A percentile compares a stretch with the other conserved stretches of the same genome.
Conservation (phyloP, 768 basidiomycete genomes). For the Suillus ampliporus region DNA sequence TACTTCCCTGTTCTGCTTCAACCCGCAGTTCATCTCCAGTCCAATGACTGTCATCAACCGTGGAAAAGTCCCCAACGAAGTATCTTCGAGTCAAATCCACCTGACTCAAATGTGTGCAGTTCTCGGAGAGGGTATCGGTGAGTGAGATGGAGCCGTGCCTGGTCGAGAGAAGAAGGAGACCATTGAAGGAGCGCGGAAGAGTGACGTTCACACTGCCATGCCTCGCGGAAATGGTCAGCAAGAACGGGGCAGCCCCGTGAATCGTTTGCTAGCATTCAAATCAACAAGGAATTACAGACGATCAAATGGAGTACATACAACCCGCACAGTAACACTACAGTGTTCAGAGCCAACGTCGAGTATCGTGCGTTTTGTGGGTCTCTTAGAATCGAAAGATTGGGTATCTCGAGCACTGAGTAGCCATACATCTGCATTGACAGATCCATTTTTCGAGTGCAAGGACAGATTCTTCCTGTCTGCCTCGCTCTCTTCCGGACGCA, state of each 20-base stretch:
- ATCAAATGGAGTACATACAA: slow-evolving; percentile 22
- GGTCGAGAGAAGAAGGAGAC: slow-evolving; percentile 24
- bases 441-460: slow-evolving; percentile 39
- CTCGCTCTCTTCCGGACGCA: slow-evolving; percentile 42
- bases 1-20: slow-evolving; percentile 22
- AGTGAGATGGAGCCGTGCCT: slow-evolving; percentile 22
- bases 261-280: slow-evolving; percentile 20
- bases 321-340: slow-evolving; percentile 19
- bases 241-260: slow-evolving; percentile 21
- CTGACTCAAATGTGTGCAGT: slow-evolving; percentile 30
- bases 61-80: slow-evolving; percentile 31
- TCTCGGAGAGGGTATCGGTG: slow-evolving; percentile 18
- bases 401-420: slow-evolving; percentile 28
- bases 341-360: slow-evolving; percentile 26
- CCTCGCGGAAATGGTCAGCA: slow-evolving; percentile 12
- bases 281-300: not conserved
- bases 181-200: slow-evolving; percentile 30
- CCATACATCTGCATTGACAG: slow-evolving; percentile 47
- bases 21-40: slow-evolving; percentile 25
- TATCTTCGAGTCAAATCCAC: slow-evolving; percentile 19
- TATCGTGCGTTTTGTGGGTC: slow-evolving; percentile 22
- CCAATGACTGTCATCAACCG: slow-evolving; percentile 27
- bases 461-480: slow-evolving; percentile 45
- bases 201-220: slow-evolving; percentile 23
- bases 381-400: slow-evolving; percentile 6